Conservation (phyloP, 2,329 filamentous ascomycete genomes). For the Diaporthe helianthi region DNA sequence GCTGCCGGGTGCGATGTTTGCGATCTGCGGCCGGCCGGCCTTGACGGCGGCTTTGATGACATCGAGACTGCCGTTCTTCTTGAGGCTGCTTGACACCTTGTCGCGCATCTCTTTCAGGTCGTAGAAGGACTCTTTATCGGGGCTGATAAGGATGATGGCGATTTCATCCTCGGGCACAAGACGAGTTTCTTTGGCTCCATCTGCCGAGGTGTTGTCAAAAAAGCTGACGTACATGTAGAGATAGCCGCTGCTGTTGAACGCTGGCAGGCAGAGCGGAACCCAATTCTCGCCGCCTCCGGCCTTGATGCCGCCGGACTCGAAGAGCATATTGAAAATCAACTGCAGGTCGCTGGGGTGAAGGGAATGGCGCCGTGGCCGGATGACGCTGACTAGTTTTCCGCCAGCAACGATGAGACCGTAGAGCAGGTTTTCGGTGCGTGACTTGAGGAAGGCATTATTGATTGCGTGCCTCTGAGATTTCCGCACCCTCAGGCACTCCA, state of each 20-base stretch:
- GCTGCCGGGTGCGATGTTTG: constrained; percentile 80
- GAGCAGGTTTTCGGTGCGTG: constrained; percentile 77
- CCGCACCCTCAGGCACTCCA: constrained; percentile 91
- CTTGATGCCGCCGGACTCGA: constrained; percentile 91
- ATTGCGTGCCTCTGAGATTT: constrained; percentile 87
- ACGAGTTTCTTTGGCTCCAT: constrained; percentile 55
- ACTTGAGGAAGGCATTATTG: constrained; percentile 85
- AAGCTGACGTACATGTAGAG: constrained; percentile 99
- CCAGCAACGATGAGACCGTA: constrained; percentile 95
- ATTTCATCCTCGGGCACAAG: constrained; percentile 77
- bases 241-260: constrained; percentile 96
- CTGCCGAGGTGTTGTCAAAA: constrained; percentile 65
- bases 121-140: constrained; percentile 93
- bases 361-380: constrained; percentile 92
- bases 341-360: constrained; percentile 95
- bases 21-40: constrained; percentile 72
- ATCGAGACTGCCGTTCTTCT: constrained; percentile 76
- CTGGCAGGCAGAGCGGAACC: constrained; percentile 94
- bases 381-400: constrained; percentile 90
- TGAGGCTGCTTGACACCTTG: constrained; percentile 70
- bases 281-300: constrained; percentile 93
- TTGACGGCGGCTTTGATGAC: constrained; percentile 76
- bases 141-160: constrained; percentile 91
- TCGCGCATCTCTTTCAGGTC: constrained; percentile 78
- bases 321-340: constrained; percentile 99